A percentile compares a stretch with the other conserved stretches of the same genome.
Conservation (phyloP, 208 protist species). For the Blastocrithidia nonstop region DNA sequence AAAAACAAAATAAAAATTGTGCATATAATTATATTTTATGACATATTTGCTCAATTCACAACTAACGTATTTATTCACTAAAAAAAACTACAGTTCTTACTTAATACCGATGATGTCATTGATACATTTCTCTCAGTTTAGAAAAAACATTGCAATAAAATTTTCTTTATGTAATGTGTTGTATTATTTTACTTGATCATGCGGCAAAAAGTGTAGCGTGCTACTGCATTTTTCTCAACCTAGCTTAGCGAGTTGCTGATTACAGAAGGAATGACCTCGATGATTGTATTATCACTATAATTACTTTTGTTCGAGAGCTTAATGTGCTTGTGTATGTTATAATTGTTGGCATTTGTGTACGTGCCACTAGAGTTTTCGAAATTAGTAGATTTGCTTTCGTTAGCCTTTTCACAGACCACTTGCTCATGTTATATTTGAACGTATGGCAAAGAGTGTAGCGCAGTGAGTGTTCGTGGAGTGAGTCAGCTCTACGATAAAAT, state of each 20-base stretch:
- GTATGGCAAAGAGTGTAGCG: too few species aligned
- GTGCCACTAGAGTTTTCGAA: constrained; percentile 30
- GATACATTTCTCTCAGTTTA: too few species aligned
- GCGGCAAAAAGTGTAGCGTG: constrained; percentile 21
- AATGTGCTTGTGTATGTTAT: background rate
- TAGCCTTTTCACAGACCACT: constrained; percentile 27
- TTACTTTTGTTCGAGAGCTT: background rate
- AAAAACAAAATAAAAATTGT: too few species aligned
- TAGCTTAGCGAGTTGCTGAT: constrained; percentile 24
- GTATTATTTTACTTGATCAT: background rate
- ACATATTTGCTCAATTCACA: too few species aligned
- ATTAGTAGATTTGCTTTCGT: constrained; percentile 51
- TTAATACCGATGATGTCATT: too few species aligned
- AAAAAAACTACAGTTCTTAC: too few species aligned
- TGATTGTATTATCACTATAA: background rate
- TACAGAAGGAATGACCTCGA: constrained; percentile 39
- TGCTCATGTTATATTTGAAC: too few species aligned
- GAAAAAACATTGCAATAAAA: too few species aligned
- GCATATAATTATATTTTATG: too few species aligned
- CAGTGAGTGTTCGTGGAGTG: too few species aligned
- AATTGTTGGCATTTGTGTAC: constrained; percentile 8
- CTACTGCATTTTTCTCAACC: constrained; percentile 28
- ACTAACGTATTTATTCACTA: too few species aligned
- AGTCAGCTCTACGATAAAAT: too few species aligned
- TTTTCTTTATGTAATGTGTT: constrained; percentile 13